phyloP scores from a whole-genome alignment of 768 basidiomycete genomes.

The Candolleomyces eurysporus region DNA sequence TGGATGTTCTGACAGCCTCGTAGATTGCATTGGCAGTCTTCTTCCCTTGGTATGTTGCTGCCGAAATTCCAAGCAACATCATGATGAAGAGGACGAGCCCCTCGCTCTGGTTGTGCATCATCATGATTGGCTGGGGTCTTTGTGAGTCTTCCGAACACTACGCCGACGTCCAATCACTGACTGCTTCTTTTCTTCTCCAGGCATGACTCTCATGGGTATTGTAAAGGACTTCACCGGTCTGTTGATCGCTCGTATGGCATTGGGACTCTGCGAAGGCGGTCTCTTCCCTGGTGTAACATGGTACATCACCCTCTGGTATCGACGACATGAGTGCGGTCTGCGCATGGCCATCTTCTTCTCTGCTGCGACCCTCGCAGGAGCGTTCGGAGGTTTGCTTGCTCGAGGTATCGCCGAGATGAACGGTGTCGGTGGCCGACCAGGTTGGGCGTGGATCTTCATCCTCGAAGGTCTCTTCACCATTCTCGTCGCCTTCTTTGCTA shows the following conservation, averaged over 20 bases:
- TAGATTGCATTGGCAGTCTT: constrained; percentile 29
- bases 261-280: constrained; percentile 29
- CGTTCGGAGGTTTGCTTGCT: constrained; percentile 30
- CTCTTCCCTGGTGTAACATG: constrained; percentile 30
- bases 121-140: constrained; percentile 31
- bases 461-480: constrained; percentile 28
- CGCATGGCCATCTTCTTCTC: constrained; percentile 34
- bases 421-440: constrained; percentile 22
- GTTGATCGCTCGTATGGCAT: constrained; percentile 23
- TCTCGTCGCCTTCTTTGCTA: constrained; percentile 23
- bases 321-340: constrained; percentile 29
- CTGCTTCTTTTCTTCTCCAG: constrained; percentile 9
- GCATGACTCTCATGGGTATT: constrained; percentile 30
- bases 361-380: constrained; percentile 28
- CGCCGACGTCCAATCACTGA: not conserved
- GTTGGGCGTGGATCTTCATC: constrained; percentile 36
- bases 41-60: constrained; percentile 30
- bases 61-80: constrained; percentile 31
- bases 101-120: constrained; percentile 30
- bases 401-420: constrained; percentile 26
- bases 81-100: constrained; percentile 34
- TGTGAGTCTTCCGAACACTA: constrained; percentile 16
- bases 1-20: not conserved
- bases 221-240: constrained; percentile 23
- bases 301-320: constrained; percentile 31